Conservation (phyloP, 2,329 filamentous ascomycete genomes). For the Scleromitrula shiraiana region DNA sequence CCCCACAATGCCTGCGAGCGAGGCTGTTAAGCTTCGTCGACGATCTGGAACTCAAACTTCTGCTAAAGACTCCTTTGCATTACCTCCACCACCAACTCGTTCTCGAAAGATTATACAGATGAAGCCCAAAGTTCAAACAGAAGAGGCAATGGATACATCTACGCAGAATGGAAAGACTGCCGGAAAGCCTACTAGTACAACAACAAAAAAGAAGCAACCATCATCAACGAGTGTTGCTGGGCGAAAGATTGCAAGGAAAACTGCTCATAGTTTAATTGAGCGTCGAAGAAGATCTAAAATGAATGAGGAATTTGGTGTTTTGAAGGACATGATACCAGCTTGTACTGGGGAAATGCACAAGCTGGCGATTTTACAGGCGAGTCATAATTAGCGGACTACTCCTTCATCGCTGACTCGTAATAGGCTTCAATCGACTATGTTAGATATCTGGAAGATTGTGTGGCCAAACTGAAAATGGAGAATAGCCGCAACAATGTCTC, state of each 20-base stretch:
- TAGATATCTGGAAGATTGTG: slow-evolving; percentile 84
- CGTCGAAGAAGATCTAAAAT: slow-evolving; percentile 86
- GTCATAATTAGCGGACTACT: slow-evolving; percentile 20
- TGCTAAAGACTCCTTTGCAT: slow-evolving; percentile 58
- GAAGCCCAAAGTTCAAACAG: slow-evolving; percentile 57
- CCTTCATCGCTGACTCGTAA: slow-evolving; percentile 7
- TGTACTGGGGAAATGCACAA: slow-evolving; percentile 99
- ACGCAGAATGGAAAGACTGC: slow-evolving; percentile 16
- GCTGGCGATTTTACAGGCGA: slow-evolving; percentile 83
- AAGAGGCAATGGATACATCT: slow-evolving; percentile 19
- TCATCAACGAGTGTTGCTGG: slow-evolving; percentile 73
- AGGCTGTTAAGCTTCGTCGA: slow-evolving; percentile 35
- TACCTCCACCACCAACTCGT: slow-evolving; percentile 86
- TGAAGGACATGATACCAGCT: slow-evolving; percentile 93
- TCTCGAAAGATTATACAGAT: slow-evolving; percentile 97
- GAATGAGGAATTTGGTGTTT: slow-evolving; percentile 93
- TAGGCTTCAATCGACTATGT: slow-evolving; percentile 96
- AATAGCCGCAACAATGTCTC: slow-evolving; percentile 23
- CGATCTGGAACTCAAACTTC: slow-evolving; percentile 37
- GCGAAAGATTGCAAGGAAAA: slow-evolving; percentile 92
- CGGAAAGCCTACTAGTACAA: slow-evolving; percentile 14
- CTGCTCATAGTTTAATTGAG: slow-evolving; percentile 92
- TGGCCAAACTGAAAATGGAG: slow-evolving; percentile 65
- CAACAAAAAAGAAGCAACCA: slow-evolving; percentile 66
- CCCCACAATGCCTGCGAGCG: slow-evolving; percentile 31